These are phyloP conservation scores for Trebouxia sp. DNA, from an alignment of 139 green algal genomes.

Conservation along the genomic window DNA sequence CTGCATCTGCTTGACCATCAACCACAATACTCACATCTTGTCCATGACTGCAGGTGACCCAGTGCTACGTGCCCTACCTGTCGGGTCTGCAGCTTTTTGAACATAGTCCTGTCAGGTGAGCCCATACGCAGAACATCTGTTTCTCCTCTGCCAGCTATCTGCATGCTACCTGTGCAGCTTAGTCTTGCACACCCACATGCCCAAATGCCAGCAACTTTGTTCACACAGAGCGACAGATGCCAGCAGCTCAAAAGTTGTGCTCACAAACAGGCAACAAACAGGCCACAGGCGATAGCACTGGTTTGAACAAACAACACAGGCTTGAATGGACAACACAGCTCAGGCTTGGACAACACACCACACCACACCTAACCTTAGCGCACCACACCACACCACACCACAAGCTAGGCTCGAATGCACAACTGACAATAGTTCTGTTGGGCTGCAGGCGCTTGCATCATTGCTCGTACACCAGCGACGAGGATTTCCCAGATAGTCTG, in stretches of 20 bases:
- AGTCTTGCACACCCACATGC: neutral
- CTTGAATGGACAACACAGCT: no score
- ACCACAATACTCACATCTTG: neutral
- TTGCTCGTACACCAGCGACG: slow-evolving; percentile 7
- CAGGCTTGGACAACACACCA: no score
- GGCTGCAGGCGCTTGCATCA: neutral
- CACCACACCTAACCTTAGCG: neutral
- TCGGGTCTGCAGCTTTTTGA: slow-evolving; percentile 46
- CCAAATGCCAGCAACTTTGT: neutral
- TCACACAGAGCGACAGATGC: no score
- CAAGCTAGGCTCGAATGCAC: neutral
- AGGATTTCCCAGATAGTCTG: slow-evolving; percentile 10
- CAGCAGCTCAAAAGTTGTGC: no score
- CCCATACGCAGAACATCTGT: neutral
- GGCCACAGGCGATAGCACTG: no score
- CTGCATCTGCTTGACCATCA: no score
- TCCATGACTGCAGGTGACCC: slow-evolving; percentile 38
- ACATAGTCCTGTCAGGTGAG: neutral
- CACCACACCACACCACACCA: neutral
- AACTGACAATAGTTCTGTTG: neutral
- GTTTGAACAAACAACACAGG: no score
- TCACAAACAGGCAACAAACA: no score
- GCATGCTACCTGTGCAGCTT: slow-evolving; percentile 12
- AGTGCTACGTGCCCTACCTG: slow-evolving; percentile 46
- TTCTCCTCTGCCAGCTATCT: no score